A percentile compares a stretch with the other conserved stretches of the same genome.
Conservation (phyloP, 148 eudicot genomes). For the Polygonum aviculare region DNA sequence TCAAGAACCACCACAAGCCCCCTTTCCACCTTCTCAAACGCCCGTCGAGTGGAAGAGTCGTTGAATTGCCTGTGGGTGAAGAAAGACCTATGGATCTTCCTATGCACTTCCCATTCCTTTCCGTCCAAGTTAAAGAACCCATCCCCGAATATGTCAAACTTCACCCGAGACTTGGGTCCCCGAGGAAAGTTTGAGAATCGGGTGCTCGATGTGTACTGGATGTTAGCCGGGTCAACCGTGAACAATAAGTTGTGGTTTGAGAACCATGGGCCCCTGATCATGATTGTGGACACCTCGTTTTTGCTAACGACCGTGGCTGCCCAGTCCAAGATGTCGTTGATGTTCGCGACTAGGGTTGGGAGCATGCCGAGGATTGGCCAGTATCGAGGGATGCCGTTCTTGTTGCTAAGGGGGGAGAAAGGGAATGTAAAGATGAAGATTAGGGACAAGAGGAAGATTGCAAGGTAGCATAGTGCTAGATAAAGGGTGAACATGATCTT, state of each 20-base stretch:
- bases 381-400: conserved; percentile 22
- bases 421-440: neutral
- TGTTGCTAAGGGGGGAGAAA: conserved; percentile 9
- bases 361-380: conserved; percentile 18
- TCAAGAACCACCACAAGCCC: conserved; percentile 19
- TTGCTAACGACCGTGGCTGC: neutral
- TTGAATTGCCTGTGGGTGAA: conserved; percentile 16
- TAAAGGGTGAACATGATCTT: neutral
- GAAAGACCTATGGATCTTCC: conserved; percentile 17
- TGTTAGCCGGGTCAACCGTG: conserved; percentile 29
- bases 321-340: neutral
- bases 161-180: conserved; percentile 18
- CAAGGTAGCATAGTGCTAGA: neutral
- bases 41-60: neutral
- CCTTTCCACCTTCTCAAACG: conserved; percentile 13
- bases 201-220: conserved; percentile 17
- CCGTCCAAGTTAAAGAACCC: conserved; percentile 27
- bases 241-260: conserved; percentile 15
- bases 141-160: conserved; percentile 26
- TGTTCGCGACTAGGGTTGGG: neutral
- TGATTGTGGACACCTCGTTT: conserved; percentile 7
- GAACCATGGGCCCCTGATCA: conserved; percentile 19
- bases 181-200: conserved; percentile 21
- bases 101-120: conserved; percentile 23
- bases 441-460: neutral